These are phyloP conservation scores for Debaryomyces robertsiae DNA, from an alignment of 1,139 yeast genomes.

Conservation along the genomic window DNA sequence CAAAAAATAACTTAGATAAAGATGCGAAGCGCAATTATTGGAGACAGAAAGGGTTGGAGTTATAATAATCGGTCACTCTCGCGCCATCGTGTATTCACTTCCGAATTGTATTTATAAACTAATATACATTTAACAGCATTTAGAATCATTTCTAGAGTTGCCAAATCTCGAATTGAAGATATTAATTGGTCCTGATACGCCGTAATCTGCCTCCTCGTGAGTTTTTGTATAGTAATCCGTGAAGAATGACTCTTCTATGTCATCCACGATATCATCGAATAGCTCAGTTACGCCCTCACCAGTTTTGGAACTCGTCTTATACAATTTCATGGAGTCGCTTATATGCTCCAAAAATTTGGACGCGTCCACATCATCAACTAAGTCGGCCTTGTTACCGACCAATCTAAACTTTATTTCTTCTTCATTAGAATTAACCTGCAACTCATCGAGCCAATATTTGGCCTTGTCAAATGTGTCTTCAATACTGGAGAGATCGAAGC, in stretches of 20 bases:
- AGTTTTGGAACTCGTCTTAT: conserved; percentile 49
- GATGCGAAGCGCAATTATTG: conserved; percentile 44
- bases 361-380: conserved; percentile 13
- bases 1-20: conserved; percentile 30
- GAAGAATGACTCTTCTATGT: conserved; percentile 42
- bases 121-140: conserved; percentile 14
- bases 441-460: conserved; percentile 49
- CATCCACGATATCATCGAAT: conserved; percentile 44
- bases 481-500: conserved; percentile 39
- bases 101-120: conserved; percentile 9
- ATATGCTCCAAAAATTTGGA: conserved; percentile 9
- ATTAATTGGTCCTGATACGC: conserved; percentile 11
- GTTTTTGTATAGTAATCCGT: conserved; percentile 18
- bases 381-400: conserved; percentile 41
- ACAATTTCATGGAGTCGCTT: conserved; percentile 22
- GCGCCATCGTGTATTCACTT: conserved; percentile 8
- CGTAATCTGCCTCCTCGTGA: conserved; percentile 7
- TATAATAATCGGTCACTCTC: conserved; percentile 14
- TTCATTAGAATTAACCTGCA: conserved; percentile 30
- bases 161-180: conserved; percentile 12
- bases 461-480: conserved; percentile 40
- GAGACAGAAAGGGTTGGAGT: conserved; percentile 48
- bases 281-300: conserved; percentile 47
- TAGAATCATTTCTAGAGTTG: conserved; percentile 7
- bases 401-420: conserved; percentile 27